Evolutionary conservation across 192 early-diverging fungal species (phyloP).

Genomic region (Backusella tarrabulga): DNA sequence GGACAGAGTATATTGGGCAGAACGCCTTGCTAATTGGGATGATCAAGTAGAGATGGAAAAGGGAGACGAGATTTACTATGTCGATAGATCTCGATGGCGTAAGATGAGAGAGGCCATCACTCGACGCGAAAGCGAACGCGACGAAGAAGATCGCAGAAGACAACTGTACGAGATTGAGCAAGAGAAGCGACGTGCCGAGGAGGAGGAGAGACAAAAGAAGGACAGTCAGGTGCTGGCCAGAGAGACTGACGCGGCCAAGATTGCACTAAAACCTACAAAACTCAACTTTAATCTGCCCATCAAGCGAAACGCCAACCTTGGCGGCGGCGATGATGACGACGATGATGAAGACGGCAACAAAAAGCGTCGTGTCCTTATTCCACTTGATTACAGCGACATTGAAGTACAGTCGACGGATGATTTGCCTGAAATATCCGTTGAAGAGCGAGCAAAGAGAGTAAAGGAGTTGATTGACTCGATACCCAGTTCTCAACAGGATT

Average conservation of each 20-base stretch:
- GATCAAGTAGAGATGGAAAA: constrained; percentile 66
- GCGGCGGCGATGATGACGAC: constrained; percentile 43
- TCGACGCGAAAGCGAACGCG: constrained; percentile 67
- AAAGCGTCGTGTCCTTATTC: constrained; percentile 47
- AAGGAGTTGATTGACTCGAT: constrained; percentile 67
- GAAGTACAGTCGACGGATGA: constrained; percentile 26
- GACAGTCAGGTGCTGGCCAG: not conserved
- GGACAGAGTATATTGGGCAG: constrained; percentile 42
- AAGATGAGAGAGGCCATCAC: constrained; percentile 55
- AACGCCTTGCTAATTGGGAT: constrained; percentile 62
- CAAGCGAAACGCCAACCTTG: constrained; percentile 31
- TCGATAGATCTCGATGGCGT: constrained; percentile 79
- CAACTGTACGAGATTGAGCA: constrained; percentile 32
- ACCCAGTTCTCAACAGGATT: constrained; percentile 63
- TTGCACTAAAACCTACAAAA: constrained; percentile 23
- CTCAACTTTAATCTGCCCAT: constrained; percentile 31
- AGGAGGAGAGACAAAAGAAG: constrained; percentile 20
- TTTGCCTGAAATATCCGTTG: constrained; percentile 55
- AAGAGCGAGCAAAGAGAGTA: constrained; percentile 63
- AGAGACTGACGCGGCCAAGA: constrained; percentile 30
- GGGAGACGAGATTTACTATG: constrained; percentile 72
- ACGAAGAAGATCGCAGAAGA: constrained; percentile 47
- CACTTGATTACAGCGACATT: constrained; percentile 50
- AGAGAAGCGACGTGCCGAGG: constrained; percentile 34
- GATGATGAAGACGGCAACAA: constrained; percentile 51